Evolutionary conservation across 306 rosid genomes (phyloP), one percentile per base, ranked within the genome.

Genomic region (Pachyrhizus erosus): DNA sequence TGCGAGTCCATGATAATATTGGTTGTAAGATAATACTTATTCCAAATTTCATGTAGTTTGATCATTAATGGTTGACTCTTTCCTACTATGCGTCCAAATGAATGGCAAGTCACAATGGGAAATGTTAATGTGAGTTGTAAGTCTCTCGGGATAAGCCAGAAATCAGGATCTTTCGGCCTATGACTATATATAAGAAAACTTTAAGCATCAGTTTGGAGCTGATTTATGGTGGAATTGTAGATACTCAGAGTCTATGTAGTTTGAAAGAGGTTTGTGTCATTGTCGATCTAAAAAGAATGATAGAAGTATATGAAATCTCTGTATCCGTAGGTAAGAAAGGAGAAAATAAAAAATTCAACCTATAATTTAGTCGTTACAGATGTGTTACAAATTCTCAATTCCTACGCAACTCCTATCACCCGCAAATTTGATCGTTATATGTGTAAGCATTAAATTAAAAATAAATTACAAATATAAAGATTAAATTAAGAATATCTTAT

Each of bases 1-100:
- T 51, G 27, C 4, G n/a, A 3, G 54, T 73, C 24, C 52, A 29
- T 54, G 72, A 52, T 65, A 7, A 51, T 23, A 54, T 75, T 24
- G 67, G 62, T 77, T 40, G 42, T 13, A 24, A 60, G 70, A 64
- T 31, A 0, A 55, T 79, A 2, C 26, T 60, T 8, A 31, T 70
- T 70, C 34, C n/a, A 4, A 67, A 52, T 60, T 54, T 68, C 11
- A 26, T 13, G 7, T 6, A 31, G 74, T 62, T 64, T 67, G 18
- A 21, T 68, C 67, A 26, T 72, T 27, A 62, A 20, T 68, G 67
- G 57, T 52, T 67, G 83, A 79, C 76, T 39, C 57, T 54, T 62
- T 17, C 29, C 15, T 52, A 23, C 76, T 54, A 15, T 60, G 64
- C 5, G 0, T 74, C 85, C 72, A 73, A 62, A 82, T 70, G 46